Percentiles rank a stretch among this genome's conserved stretches.
These are phyloP conservation scores for Leccinum subgranulosum DNA, from an alignment of 768 basidiomycete species.

Conservation along the genomic window DNA sequence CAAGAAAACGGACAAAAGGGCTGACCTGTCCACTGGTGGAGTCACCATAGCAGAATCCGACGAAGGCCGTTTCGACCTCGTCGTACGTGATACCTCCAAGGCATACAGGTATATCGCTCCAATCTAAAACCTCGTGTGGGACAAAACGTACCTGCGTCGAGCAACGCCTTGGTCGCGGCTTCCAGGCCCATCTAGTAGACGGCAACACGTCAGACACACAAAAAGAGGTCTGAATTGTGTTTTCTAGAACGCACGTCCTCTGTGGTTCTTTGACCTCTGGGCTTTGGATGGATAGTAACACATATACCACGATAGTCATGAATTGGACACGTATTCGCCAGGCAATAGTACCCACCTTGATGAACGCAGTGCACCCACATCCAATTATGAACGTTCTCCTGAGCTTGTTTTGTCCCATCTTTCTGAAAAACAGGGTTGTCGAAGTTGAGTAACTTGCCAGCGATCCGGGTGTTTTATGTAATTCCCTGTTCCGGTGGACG, in stretches of 20 bases:
- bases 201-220: neutral
- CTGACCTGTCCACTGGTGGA: conserved; percentile 72
- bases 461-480: too few species aligned
- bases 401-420: conserved; percentile 7
- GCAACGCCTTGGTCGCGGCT: conserved; percentile 80
- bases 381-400: conserved; percentile 18
- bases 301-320: neutral
- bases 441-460: neutral
- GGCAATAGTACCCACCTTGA: conserved; percentile 13
- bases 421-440: neutral
- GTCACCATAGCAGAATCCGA: conserved; percentile 79
- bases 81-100: conserved; percentile 78
- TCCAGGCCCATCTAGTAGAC: conserved; percentile 73
- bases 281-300: conserved; percentile 41
- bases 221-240: neutral
- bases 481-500: too few species aligned
- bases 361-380: conserved; percentile 20
- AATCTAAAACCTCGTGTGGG: neutral
- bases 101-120: neutral
- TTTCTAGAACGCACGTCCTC: conserved; percentile 54
- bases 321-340: neutral
- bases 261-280: conserved; percentile 59
- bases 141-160: conserved; percentile 65
- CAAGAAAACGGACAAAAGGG: neutral
- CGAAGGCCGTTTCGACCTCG: conserved; percentile 65